Percentiles rank a stretch among this genome's conserved stretches.
These are phyloP conservation scores for Talaromyces wortmannii DNA, from an alignment of 495 filamentous ascomycete genomes.

Conservation along the genomic window DNA sequence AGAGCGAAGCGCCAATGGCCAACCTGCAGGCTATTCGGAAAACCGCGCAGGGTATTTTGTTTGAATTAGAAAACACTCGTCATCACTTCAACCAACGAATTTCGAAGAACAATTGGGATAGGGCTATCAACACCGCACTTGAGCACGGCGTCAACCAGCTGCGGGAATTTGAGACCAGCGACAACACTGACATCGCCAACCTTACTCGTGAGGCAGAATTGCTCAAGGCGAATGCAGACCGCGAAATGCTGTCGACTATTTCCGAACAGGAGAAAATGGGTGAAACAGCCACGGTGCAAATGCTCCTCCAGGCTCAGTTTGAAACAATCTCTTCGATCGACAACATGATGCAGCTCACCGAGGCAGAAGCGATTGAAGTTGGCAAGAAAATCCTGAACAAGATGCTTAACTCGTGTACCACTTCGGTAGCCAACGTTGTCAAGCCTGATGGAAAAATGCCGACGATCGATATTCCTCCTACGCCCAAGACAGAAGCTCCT, in stretches of 20 bases:
- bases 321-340: constrained; percentile 79
- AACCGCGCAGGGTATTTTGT: constrained; percentile 76
- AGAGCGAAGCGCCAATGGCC: constrained; percentile 56
- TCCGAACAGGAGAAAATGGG: constrained; percentile 77
- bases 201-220: constrained; percentile 78
- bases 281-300: constrained; percentile 70
- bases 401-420: constrained; percentile 67
- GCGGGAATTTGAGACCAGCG: constrained; percentile 62
- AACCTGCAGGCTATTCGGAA: constrained; percentile 73
- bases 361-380: constrained; percentile 70
- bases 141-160: constrained; percentile 78
- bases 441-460: constrained; percentile 79
- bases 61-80: constrained; percentile 82
- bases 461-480: constrained; percentile 41
- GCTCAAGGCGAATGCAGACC: constrained; percentile 72
- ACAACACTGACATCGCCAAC: constrained; percentile 63
- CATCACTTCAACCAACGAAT: constrained; percentile 84
- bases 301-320: constrained; percentile 82
- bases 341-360: constrained; percentile 71
- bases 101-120: constrained; percentile 76
- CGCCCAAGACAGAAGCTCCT: constrained; percentile 61
- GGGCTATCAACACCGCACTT: constrained; percentile 76
- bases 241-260: constrained; percentile 71
- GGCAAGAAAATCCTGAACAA: constrained; percentile 74
- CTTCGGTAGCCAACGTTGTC: constrained; percentile 71